Conservation (phyloP, 768 basidiomycete species). For the Multifurca ochricompacta region DNA sequence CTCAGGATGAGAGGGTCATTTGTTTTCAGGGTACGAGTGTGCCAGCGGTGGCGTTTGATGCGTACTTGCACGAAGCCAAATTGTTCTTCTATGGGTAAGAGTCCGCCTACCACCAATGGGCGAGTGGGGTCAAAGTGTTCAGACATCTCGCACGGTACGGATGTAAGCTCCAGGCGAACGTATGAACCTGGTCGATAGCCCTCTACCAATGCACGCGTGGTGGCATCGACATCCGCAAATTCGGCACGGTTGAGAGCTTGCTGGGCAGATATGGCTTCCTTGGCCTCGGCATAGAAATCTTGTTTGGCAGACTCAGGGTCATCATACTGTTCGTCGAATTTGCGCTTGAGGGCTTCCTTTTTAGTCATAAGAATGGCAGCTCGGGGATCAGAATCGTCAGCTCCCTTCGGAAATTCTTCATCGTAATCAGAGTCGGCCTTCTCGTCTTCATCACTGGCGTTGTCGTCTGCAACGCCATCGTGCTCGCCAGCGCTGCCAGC, state of each 20-base stretch:
- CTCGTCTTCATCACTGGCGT: slow-evolving; percentile 35
- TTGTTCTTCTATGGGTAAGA: slow-evolving; percentile 81
- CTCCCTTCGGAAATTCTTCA: slow-evolving; percentile 11
- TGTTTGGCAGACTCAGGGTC: slow-evolving; percentile 70
- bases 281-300: slow-evolving; percentile 88
- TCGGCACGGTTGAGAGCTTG: slow-evolving; percentile 77
- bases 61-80: slow-evolving; percentile 94
- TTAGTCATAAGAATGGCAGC: slow-evolving; percentile 64
- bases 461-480: slow-evolving; percentile 31
- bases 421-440: slow-evolving; percentile 30
- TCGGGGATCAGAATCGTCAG: slow-evolving; percentile 30
- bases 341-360: slow-evolving; percentile 86
- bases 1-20: slow-evolving; percentile 96
- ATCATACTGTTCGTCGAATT: slow-evolving; percentile 96
- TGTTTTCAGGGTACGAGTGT: slow-evolving; percentile 82
- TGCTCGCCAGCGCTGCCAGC: slow-evolving; percentile 19
- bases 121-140: slow-evolving; percentile 88
- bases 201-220: slow-evolving; percentile 76
- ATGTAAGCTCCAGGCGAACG: slow-evolving; percentile 79
- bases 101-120: slow-evolving; percentile 88
- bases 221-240: slow-evolving; percentile 70
- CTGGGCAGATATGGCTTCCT: slow-evolving; percentile 85
- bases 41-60: slow-evolving; percentile 96
- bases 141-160: slow-evolving; percentile 86
- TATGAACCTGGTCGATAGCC: slow-evolving; percentile 88